Conservation (phyloP, 306 rosid species). For the Albizia julibrissin region DNA sequence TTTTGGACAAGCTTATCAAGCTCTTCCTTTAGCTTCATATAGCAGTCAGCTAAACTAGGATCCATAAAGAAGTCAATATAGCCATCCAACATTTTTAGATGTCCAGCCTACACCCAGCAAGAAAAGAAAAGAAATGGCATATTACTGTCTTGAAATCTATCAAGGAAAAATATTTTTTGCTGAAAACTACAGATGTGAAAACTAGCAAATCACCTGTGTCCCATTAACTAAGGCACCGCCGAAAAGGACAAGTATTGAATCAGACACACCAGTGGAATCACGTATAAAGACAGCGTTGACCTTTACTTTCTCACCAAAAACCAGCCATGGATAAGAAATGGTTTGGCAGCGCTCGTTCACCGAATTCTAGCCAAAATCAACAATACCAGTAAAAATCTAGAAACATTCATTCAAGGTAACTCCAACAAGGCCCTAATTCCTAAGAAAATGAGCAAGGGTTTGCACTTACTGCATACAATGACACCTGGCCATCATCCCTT, state of each 20-base stretch:
- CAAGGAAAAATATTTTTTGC: constrained; percentile 12
- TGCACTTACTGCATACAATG: constrained; percentile 79
- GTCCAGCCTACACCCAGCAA: constrained; percentile 62
- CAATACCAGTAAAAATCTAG: constrained; percentile 14
- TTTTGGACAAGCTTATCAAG: constrained; percentile 75
- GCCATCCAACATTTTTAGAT: constrained; percentile 88
- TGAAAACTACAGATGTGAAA: neutral
- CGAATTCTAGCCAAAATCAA: constrained; percentile 72
- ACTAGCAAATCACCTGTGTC: constrained; percentile 62
- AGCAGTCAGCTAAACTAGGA: constrained; percentile 88
- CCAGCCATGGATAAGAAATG: constrained; percentile 96
- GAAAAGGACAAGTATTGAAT: constrained; percentile 81
- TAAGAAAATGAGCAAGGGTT: constrained; percentile 3
- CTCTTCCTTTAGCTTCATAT: constrained; percentile 84
- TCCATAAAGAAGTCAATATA: constrained; percentile 90
- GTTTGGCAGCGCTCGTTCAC: constrained; percentile 93
- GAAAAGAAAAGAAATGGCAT: neutral
- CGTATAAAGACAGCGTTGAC: constrained; percentile 93
- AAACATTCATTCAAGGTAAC: constrained; percentile 23
- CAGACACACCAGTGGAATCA: constrained; percentile 95
- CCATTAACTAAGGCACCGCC: constrained; percentile 78
- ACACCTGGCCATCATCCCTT: constrained; percentile 95
- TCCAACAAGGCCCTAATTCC: neutral
- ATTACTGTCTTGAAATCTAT: constrained; percentile 29
- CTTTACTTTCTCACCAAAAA: constrained; percentile 92